These are phyloP conservation scores for Magnusiomyces magnusii DNA, from an alignment of 1,139 yeast genomes.

Conservation along the genomic window DNA sequence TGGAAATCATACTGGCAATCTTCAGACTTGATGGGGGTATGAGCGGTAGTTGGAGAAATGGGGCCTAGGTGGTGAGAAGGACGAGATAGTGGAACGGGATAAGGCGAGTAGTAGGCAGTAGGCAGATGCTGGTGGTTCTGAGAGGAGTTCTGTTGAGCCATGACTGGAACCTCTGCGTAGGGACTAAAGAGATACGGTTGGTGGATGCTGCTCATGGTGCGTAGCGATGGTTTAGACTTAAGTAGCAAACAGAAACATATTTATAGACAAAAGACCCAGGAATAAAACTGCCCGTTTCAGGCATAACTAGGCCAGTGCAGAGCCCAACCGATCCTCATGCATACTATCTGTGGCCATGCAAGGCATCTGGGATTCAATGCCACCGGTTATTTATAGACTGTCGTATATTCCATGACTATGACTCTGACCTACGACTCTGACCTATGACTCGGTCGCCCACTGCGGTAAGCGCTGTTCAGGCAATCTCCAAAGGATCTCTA, in stretches of 20 bases:
- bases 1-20: not conserved
- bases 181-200: not conserved
- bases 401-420: not conserved
- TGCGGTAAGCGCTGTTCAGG: conserved; percentile 14
- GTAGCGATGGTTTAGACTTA: not conserved
- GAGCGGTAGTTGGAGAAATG: not conserved
- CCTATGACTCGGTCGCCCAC: too few relatives aligned
- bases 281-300: not conserved
- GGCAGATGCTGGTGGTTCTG: not conserved
- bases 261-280: not conserved
- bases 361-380: not conserved
- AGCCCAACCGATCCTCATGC: not conserved
- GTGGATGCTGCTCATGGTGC: not conserved
- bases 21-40: not conserved
- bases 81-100: not conserved
- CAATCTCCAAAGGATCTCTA: conserved; percentile 46
- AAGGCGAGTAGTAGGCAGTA: not conserved
- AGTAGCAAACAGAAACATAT: too few relatives aligned
- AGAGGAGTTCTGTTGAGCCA: too few relatives aligned
- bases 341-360: not conserved
- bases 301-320: not conserved
- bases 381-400: not conserved
- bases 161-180: not conserved
- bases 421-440: too few relatives aligned
- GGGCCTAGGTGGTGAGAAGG: not conserved